These are phyloP conservation scores for Phanerochaete sordida DNA, from an alignment of 768 basidiomycete genomes.

Conservation along the genomic window DNA sequence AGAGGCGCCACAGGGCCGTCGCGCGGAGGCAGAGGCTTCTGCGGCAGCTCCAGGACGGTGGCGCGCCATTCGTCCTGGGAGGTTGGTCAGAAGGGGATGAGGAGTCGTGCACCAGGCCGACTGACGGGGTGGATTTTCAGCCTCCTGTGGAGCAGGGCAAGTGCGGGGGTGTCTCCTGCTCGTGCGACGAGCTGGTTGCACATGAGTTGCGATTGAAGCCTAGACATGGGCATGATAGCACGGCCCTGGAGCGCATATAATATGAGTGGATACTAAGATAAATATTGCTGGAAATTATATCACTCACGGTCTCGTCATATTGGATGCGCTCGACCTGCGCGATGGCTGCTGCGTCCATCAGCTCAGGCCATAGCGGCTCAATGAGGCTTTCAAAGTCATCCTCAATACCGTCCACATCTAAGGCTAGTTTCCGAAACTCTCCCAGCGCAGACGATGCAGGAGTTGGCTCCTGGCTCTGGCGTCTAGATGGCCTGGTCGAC, in stretches of 20 bases:
- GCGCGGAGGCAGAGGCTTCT: neutral
- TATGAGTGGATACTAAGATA: neutral
- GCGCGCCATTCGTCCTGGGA: constrained; percentile 1
- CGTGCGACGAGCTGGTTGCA: neutral
- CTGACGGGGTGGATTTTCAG: constrained; percentile 16
- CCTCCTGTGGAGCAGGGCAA: constrained; percentile 10
- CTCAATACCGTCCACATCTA: neutral
- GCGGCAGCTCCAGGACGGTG: neutral
- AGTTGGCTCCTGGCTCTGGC: neutral
- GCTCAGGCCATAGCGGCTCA: constrained; percentile 31
- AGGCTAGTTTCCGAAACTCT: neutral
- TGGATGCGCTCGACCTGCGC: constrained; percentile 21
- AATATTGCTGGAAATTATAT: neutral
- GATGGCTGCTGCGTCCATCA: constrained; percentile 26
- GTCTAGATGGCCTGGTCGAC: neutral
- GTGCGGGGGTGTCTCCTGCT: neutral
- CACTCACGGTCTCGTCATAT: constrained; percentile 20
- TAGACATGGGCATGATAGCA: constrained; percentile 7
- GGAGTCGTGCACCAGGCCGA: too few species aligned
- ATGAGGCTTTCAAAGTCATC: constrained; percentile 33
- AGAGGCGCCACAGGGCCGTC: constrained; percentile 1
- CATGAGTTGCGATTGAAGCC: constrained; percentile 4
- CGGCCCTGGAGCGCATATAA: constrained; percentile 2
- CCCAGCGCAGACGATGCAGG: neutral
- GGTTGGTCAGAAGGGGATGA: too few species aligned